Conservation (phyloP, 495 filamentous ascomycete genomes). For the Podospora tetraspora region DNA sequence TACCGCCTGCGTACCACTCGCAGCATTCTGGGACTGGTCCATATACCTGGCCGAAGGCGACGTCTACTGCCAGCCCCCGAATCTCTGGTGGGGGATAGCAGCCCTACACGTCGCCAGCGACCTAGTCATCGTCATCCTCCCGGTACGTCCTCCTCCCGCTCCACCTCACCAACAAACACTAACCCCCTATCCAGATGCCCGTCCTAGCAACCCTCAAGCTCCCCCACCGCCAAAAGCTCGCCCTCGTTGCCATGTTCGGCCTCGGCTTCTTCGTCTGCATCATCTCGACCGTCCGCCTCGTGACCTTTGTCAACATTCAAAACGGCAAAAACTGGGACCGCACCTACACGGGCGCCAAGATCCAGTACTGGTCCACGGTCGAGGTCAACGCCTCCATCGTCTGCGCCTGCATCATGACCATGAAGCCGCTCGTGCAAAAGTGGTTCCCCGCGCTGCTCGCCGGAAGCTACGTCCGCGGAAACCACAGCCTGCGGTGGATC, state of each 20-base stretch:
- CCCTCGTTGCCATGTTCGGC: constrained; percentile 27
- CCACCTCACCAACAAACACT: not conserved
- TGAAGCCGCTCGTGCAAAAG: constrained; percentile 28
- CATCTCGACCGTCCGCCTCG: constrained; percentile 24
- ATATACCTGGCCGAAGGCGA: constrained; percentile 12
- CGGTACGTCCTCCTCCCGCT: constrained; percentile 10
- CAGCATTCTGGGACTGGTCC: constrained; percentile 30
- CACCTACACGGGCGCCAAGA: constrained; percentile 23
- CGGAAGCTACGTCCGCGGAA: constrained; percentile 9
- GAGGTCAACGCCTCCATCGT: constrained; percentile 28
- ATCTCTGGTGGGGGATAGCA: constrained; percentile 30
- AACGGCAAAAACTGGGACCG: constrained; percentile 11
- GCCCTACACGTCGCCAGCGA: constrained; percentile 24
- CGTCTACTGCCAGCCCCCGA: constrained; percentile 27
- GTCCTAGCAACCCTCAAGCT: constrained; percentile 24
- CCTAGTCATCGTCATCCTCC: constrained; percentile 25
- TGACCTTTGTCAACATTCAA: constrained; percentile 19
- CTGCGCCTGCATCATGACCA: constrained; percentile 30
- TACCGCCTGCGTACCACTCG: constrained; percentile 29
- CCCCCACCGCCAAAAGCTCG: constrained; percentile 25
- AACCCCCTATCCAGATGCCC: constrained; percentile 16
- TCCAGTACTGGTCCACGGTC: constrained; percentile 28
- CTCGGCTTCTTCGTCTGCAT: constrained; percentile 31
- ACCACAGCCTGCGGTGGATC: constrained; percentile 25
- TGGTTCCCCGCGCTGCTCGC: constrained; percentile 23